Conservation (phyloP, 768 basidiomycete species). For the Cystobasidium tubakii region DNA sequence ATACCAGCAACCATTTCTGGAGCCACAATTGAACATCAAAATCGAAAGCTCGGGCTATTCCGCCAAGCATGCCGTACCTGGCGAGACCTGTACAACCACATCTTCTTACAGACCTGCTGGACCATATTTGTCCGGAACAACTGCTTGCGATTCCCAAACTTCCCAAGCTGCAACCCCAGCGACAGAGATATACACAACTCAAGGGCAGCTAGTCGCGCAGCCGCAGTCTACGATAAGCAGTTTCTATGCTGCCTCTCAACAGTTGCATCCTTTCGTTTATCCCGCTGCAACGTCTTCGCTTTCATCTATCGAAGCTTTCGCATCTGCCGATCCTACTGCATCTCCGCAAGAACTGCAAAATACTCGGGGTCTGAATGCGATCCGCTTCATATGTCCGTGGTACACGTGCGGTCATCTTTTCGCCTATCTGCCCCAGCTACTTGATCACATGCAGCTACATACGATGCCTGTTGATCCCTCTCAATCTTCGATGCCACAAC, state of each 20-base stretch:
- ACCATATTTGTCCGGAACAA: background rate
- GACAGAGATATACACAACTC: background rate
- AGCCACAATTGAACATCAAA: background rate
- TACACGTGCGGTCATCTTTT: background rate
- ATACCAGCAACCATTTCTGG: background rate
- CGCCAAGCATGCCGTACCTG: background rate
- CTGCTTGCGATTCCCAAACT: too few species aligned
- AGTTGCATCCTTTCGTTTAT: background rate
- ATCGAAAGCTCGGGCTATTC: background rate
- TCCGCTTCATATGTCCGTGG: background rate
- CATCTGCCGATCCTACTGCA: background rate
- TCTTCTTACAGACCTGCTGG: background rate
- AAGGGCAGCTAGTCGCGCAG: background rate
- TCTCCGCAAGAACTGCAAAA: background rate
- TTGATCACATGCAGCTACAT: background rate
- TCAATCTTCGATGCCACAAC: background rate
- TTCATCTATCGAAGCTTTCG: background rate
- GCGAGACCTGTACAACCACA: background rate
- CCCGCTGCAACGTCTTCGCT: too few species aligned
- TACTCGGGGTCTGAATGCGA: background rate
- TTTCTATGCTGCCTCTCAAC: background rate
- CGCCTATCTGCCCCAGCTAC: background rate
- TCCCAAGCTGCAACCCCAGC: background rate
- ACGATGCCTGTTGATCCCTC: background rate
- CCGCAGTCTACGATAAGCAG: background rate